Evolutionary conservation across 106 monocot species (phyloP), one percentile per base, ranked within the genome.

Genomic region (Allium sativum): DNA sequence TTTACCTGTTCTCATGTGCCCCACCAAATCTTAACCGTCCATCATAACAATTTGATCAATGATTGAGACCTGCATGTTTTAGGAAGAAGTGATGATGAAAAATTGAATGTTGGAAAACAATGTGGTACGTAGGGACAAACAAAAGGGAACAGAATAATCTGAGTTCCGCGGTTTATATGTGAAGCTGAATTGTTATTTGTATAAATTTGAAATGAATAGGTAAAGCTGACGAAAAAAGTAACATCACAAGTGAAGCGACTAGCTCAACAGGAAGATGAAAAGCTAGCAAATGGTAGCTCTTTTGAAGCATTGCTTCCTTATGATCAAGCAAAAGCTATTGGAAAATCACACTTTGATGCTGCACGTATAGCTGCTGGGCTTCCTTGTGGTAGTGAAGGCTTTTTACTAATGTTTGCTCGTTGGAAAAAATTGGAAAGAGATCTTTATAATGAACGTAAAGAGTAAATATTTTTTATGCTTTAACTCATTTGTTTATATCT

Each of bases 381-480:
- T 55, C 96, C 96, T 65, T 98, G 96, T 81, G 96, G 96, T 48
- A 92, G 87, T 73, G 96, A 98, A 60, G 77, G 91, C 40, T 92
- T 98, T 62, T 87, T 98, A 15, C 69, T 98, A 66, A 98, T 98
- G 96, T 98, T 82, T 85, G 96, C 96, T 48, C 79, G 96, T 42
- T 98, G 96, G 96, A 98, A 85, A 62, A 98, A 98, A 62, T 88
- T 98, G 61, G 91, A 98, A 74, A 91, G 78, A 60, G 96, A 88
- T 58, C 58, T 98, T 31, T 98, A 98, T 50, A 98, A 92, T 82
- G 96, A 98, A 65, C 68, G 96, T 42, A 98, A 98, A 57, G 78
- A 80, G 96, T 98, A 92, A 47, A 84, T 66, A 44, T 21, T 22
- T 65, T 0, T 50, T 11, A 50, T 50, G 48, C 13, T 15, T 50